Base-by-base conservation (phyloP, 176 grass and related monocot species). In the Ensete ventricosum region DNA sequence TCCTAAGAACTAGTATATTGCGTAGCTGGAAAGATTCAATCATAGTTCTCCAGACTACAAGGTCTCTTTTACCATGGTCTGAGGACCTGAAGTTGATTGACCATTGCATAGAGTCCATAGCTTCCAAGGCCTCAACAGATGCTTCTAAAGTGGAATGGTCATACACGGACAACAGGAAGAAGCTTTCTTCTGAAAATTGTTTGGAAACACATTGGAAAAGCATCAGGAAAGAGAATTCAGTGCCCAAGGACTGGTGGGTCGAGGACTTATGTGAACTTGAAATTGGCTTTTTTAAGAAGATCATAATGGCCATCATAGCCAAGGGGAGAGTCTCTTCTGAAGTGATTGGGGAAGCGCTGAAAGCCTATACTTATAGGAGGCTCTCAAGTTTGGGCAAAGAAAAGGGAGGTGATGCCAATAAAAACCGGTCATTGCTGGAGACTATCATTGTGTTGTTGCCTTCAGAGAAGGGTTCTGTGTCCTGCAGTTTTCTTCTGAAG, bases 221-320 rank as follows among this genome's bases (percentile, higher is more conserved):
- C 55, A 82, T 93, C 60, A 89, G 89, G 52, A 84, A 85, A 70
- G 87, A 89, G 22, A 82, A 81, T 29, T 79, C 25, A 29, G 95
- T 99, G 55, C 95, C 95, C 13, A 93, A 91, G 74, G 95, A 99
- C 75, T 99, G 95, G 95, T 99, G 90, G 90, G 86, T 91, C 14
- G 95, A 99, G 71, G 90, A 99, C 83, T 82, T 99, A 17, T 87
- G 80, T 6, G 86, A 94, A 74, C 83, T 99, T 0, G 90, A 89
- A 67, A 89, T 94, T 16, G 95, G 94, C 80, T 77, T 82, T 54
- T 99, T 87, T 71, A 89, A 89, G 75, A 82, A 85, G 76, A 70
- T 99, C 77, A 89, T 94, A 75, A 72, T 79, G 70, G 84, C 86
- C 58, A 87, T 99, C 67, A 99, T 87, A 62, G 14, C 84, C 60